Evolutionary conservation across 2,329 filamentous ascomycete species (phyloP).

Genomic region (Ophiocordyceps camponoti-saundersi): DNA sequence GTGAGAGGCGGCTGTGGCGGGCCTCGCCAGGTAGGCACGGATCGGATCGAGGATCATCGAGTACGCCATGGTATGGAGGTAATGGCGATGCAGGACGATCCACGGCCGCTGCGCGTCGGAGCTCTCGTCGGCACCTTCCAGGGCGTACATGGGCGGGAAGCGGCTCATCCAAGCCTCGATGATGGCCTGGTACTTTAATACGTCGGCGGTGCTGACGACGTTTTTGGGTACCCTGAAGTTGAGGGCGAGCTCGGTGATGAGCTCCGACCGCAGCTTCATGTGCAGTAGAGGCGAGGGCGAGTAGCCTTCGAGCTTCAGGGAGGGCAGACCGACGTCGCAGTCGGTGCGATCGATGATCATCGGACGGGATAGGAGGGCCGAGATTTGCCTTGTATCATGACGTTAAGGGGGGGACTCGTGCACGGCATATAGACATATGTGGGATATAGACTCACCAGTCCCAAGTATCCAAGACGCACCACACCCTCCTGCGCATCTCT

Average conservation of each 20-base stretch:
- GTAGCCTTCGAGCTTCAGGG: conserved; percentile 10
- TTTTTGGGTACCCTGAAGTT: conserved; percentile 11
- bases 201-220: conserved; percentile 10
- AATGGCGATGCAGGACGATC: conserved; percentile 26
- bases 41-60: conserved; percentile 29
- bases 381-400: conserved; percentile 12
- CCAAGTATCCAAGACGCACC: conserved; percentile 16
- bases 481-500: conserved; percentile 14
- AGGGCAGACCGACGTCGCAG: conserved; percentile 10
- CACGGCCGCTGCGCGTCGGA: conserved; percentile 21
- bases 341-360: conserved; percentile 13
- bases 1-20: conserved; percentile 9
- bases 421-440: not conserved
- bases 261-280: conserved; percentile 13
- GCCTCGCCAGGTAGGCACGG: conserved; percentile 25
- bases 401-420: too few species aligned
- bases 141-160: conserved; percentile 22
- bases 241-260: conserved; percentile 8
- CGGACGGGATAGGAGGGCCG: conserved; percentile 13
- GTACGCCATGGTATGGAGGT: conserved; percentile 25
- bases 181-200: conserved; percentile 9
- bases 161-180: conserved; percentile 23
- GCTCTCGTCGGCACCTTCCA: conserved; percentile 20
- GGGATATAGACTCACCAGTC: conserved; percentile 12
- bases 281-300: conserved; percentile 12